Evolutionary conservation across 176 grass and related monocot genomes (phyloP).

Genomic region (Ampelocalamus luodianensis): DNA sequence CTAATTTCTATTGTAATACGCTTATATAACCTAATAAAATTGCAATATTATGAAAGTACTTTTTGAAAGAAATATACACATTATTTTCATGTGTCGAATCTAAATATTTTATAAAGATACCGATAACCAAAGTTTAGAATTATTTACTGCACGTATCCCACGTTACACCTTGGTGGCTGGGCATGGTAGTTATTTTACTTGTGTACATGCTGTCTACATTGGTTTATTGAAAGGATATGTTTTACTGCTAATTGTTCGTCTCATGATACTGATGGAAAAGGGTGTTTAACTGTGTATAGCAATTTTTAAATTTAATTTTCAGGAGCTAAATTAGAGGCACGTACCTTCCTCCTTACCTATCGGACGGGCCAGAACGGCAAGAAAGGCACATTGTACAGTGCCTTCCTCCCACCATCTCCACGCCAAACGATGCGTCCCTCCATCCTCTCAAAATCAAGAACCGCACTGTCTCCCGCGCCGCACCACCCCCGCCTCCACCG

Average conservation of each 20-base stretch:
- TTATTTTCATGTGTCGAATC: not conserved
- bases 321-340: not conserved
- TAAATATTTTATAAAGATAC: not conserved
- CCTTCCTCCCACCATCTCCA: too few species aligned
- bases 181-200: not conserved
- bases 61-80: not conserved
- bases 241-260: not conserved
- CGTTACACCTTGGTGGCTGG: not conserved
- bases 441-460: constrained; percentile 30
- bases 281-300: not conserved
- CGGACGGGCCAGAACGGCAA: too few species aligned
- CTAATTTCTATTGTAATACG: not conserved
- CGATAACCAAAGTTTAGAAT: not conserved
- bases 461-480: constrained; percentile 6
- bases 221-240: not conserved
- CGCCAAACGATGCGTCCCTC: constrained; percentile 31
- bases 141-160: too few species aligned
- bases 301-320: constrained; percentile 36
- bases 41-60: not conserved
- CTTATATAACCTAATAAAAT: not conserved
- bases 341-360: too few species aligned
- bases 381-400: too few species aligned
- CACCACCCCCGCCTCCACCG: not conserved
- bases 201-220: not conserved
- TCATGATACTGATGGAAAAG: constrained; percentile 34